Evolutionary conservation across 257 asterid genomes (phyloP), one percentile per base, ranked within the genome.

Genomic region (Henckelia pumila): DNA sequence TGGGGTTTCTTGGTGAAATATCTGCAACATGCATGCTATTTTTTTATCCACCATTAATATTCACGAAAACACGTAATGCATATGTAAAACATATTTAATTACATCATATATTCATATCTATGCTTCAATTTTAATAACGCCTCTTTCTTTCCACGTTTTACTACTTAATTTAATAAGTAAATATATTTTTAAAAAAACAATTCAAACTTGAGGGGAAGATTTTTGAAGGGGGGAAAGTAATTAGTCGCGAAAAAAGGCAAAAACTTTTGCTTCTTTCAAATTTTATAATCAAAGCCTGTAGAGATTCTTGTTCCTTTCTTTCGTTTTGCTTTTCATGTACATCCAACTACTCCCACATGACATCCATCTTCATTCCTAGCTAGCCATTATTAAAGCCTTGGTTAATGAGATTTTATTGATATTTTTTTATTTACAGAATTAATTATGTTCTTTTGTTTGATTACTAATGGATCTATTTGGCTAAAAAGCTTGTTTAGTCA

Each of bases 301-400:
- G 10, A 56, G 69, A 72, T 80, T 66, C 57, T 63, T 63, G 28
- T 33, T 56, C 40, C 63, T 64, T 70, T 63, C 40, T 66, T 58
- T 55, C 23, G 26, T 62, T 28, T 76, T 75, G 75, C 77, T 69
- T 79, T 22, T 55, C 74, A 28, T 28, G 30, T 28, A n/a, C 63
- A 47, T 61, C 37, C 79, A 71, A 73, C 77, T 33, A 73, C 82
- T 63, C 71, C 56, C 55, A 69, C 85, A 79, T 47, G 55, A 17
- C 84, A 77, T 81, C 79, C 81, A 73, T 60, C 78, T 74, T 47
- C 72, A 75, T 72, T 44, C 72, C 70, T 72, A 75, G 65, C 47
- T 47, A 53, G 33, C 57, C 35, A 28, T 74, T 37, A 29, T 74
- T 37, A 63, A 53, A 71, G 60, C 61, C 66, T 64, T 77, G 77